Evolutionary conservation across 441 rosid species (phyloP).

Genomic region (Euphorbia celastroides): DNA sequence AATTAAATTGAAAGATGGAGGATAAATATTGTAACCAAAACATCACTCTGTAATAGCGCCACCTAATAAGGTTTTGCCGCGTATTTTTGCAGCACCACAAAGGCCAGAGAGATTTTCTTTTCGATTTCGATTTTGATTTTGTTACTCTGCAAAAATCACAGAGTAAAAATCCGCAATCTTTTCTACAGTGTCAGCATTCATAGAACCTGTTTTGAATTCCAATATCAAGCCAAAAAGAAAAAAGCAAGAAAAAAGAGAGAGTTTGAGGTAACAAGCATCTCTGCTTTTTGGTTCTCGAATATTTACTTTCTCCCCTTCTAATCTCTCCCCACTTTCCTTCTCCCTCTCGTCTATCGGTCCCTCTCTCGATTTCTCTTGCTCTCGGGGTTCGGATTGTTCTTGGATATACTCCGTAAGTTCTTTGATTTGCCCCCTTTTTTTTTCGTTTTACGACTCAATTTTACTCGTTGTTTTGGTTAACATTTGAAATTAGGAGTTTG

Average conservation of each 20-base stretch:
- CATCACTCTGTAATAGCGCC: background rate
- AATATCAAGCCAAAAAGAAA: background rate
- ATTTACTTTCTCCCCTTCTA: slow-evolving; percentile 20
- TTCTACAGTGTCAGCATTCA: background rate
- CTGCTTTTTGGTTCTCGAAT: slow-evolving; percentile 23
- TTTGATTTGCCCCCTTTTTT: background rate
- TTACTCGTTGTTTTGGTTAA: background rate
- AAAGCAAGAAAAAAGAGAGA: background rate
- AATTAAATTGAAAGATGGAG: no score
- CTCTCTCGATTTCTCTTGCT: background rate
- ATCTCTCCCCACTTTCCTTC: slow-evolving; percentile 16
- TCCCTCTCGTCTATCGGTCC: background rate
- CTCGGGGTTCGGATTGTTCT: background rate
- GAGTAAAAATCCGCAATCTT: background rate
- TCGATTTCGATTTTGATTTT: background rate
- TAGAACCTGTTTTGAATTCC: background rate
- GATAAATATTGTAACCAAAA: background rate
- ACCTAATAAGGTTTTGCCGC: background rate
- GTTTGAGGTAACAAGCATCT: slow-evolving; percentile 26
- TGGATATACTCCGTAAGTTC: slow-evolving; percentile 9
- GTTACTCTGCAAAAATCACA: background rate
- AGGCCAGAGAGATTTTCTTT: no score
- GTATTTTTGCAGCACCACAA: background rate
- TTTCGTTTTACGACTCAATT: background rate
- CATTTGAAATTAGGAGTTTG: background rate